Base-by-base conservation (phyloP, 352 stramenopile species). In the Bremia lactucae region DNA sequence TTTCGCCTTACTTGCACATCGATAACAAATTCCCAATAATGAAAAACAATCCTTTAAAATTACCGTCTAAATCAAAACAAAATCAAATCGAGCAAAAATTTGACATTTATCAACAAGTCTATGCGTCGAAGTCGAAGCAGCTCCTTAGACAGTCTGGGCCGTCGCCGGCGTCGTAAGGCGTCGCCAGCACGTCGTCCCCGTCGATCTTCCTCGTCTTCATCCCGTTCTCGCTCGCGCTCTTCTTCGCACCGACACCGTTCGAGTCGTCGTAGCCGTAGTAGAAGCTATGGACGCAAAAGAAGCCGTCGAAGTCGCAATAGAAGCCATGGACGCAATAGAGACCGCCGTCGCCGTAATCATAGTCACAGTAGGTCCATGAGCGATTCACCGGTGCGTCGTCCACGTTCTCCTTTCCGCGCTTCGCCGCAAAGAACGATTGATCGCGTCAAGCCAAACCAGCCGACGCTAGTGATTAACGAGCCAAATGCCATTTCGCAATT, bases 141-240 rank as follows among this genome's bases (percentile, higher is more conserved):
- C 15, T 88, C 76, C 15, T 39, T 84, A 19, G 76, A 88, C 59
- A 84, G 67, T 44, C 59, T 84, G 36, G 76, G 76, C 10, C 71
- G 71, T 25, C 42, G 53, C 20, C 31, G 44, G 1, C 44, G 55
- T 13, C 48, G 53, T 1, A 18, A 49, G 4, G 40, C 46, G 13
- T 59, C 49, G 10, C 57, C 59, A 34, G 43, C 42, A 21, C 50
- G 25, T 3, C 46, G 52, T 2, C 59, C 49, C n/a, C 42, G 34
- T 4, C 68, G 54, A 18, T 51, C 48, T 0, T 68, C 62, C 10
- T 25, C 44, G 0, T 70, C 59, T 7, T 40, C 38, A 2, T 82
- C 70, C 1, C 51, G 53, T 33, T 62, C 62, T 10, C 41, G 49
- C 8, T 65, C 58, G 2, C 51, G 56, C 19, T 62, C 62, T 11